Evolutionary conservation across 768 basidiomycete species (phyloP).

Genomic region (Polyporus arcularius): DNA sequence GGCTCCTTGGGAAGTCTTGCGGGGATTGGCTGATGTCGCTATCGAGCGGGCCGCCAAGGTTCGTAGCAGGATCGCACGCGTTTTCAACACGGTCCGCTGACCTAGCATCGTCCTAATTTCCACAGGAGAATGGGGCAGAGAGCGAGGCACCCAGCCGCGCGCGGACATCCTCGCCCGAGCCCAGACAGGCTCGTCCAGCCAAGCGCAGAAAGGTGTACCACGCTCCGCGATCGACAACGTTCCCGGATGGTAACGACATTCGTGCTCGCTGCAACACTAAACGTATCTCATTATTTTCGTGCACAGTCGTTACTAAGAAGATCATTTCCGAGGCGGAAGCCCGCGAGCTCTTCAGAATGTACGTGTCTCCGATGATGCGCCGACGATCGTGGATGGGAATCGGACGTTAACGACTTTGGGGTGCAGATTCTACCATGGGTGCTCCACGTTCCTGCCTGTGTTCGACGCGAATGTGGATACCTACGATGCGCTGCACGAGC

Average conservation of each 20-base stretch:
- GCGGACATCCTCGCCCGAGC: conserved; percentile 70
- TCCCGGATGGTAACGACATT: conserved; percentile 67
- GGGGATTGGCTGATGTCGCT: conserved; percentile 80
- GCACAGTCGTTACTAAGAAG: conserved; percentile 78
- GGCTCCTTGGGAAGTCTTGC: conserved; percentile 84
- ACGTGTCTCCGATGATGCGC: conserved; percentile 27
- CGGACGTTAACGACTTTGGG: conserved; percentile 12
- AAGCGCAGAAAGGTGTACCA: conserved; percentile 77
- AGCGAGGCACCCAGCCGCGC: conserved; percentile 78
- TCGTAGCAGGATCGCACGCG: conserved; percentile 18
- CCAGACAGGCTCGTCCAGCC: conserved; percentile 60
- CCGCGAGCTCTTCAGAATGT: conserved; percentile 86
- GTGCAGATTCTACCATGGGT: conserved; percentile 86
- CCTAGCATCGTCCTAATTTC: not conserved
- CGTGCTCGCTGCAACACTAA: conserved; percentile 1
- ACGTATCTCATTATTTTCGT: conserved; percentile 9
- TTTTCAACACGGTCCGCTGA: conserved; percentile 9
- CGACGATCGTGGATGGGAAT: conserved; percentile 5
- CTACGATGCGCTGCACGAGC: conserved; percentile 80
- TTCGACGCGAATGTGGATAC: conserved; percentile 85
- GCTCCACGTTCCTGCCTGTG: conserved; percentile 87
- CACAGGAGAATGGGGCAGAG: conserved; percentile 73
- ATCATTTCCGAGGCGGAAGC: conserved; percentile 83
- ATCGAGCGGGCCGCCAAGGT: conserved; percentile 80
- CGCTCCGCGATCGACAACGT: conserved; percentile 55